phyloP scores from a whole-genome alignment of 306 rosid genomes.

The Vigna trinervia region DNA sequence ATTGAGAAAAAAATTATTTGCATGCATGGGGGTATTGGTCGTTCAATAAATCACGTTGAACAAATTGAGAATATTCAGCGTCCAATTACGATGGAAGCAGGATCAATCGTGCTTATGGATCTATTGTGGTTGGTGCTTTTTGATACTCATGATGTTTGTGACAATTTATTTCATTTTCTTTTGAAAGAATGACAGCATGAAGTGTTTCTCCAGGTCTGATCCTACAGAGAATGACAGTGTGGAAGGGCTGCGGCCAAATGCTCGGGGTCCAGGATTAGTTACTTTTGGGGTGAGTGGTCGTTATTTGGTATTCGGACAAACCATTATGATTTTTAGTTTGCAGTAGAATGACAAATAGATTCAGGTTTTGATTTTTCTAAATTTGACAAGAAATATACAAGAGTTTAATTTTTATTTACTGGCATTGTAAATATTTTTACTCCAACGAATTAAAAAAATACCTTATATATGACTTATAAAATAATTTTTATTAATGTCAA shows the following conservation, averaged over 20 bases:
- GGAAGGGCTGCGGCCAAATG: slow-evolving; percentile 98
- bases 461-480: neutral
- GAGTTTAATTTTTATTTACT: neutral
- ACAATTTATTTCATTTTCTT: slow-evolving; percentile 23
- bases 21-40: slow-evolving; percentile 99
- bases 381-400: slow-evolving; percentile 3
- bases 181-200: slow-evolving; percentile 47
- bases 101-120: slow-evolving; percentile 99
- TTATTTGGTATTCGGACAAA: slow-evolving; percentile 34
- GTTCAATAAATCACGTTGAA: slow-evolving; percentile 94
- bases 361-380: neutral
- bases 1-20: slow-evolving; percentile 97
- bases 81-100: slow-evolving; percentile 99
- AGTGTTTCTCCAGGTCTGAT: slow-evolving; percentile 77
- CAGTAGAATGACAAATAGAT: slow-evolving; percentile 12
- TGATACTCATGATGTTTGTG: slow-evolving; percentile 30
- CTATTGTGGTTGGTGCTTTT: slow-evolving; percentile 78
- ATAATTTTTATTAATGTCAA: neutral
- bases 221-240: slow-evolving; percentile 99
- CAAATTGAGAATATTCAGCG: slow-evolving; percentile 97
- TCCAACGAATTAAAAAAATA: neutral
- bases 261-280: slow-evolving; percentile 99
- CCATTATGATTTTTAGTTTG: neutral
- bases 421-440: neutral
- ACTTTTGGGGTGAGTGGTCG: slow-evolving; percentile 84